These are phyloP conservation scores for Zalaria obscura DNA, from an alignment of 2,329 filamentous ascomycete genomes.

Conservation along the genomic window DNA sequence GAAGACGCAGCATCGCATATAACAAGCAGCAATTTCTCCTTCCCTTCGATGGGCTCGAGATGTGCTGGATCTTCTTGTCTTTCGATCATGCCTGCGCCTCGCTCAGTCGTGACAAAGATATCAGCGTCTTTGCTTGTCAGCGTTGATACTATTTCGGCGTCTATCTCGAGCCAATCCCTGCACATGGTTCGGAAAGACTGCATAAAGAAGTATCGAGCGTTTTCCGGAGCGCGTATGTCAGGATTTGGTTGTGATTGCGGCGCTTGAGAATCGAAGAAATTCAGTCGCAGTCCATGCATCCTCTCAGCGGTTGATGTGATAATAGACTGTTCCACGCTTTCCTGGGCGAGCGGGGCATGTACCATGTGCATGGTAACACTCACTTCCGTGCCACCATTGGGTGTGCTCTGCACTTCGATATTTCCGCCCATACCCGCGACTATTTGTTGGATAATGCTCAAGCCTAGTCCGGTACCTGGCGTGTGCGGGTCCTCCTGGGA, in stretches of 20 bases:
- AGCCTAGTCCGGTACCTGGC: constrained; percentile 18
- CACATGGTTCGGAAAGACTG: constrained; percentile 3
- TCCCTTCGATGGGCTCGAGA: not conserved
- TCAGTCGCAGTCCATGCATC: constrained; percentile 1
- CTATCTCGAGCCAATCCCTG: constrained; percentile 3
- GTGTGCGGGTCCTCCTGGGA: constrained; percentile 17
- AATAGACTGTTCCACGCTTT: constrained; percentile 2
- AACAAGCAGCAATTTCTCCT: constrained; percentile 1
- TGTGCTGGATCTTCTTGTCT: not conserved
- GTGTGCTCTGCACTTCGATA: constrained; percentile 25
- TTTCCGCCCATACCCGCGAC: constrained; percentile 11
- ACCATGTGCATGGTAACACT: constrained; percentile 32
- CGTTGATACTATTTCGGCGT: not conserved
- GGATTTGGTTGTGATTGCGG: not conserved
- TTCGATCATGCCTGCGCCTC: not conserved
- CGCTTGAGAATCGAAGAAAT: constrained; percentile 1
- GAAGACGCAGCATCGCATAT: constrained; percentile 1
- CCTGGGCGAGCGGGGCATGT: not conserved
- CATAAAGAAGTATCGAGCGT: constrained; percentile 2
- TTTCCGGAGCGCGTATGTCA: not conserved
- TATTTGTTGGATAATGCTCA: constrained; percentile 18
- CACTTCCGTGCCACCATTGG: constrained; percentile 30
- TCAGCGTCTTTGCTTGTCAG: constrained; percentile 1
- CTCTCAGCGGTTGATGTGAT: constrained; percentile 3
- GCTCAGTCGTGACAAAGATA: constrained; percentile 4